Percentiles rank a stretch among this genome's conserved stretches.
Conservation (phyloP, 1,139 yeast species). For the Protomyces gravidus region DNA sequence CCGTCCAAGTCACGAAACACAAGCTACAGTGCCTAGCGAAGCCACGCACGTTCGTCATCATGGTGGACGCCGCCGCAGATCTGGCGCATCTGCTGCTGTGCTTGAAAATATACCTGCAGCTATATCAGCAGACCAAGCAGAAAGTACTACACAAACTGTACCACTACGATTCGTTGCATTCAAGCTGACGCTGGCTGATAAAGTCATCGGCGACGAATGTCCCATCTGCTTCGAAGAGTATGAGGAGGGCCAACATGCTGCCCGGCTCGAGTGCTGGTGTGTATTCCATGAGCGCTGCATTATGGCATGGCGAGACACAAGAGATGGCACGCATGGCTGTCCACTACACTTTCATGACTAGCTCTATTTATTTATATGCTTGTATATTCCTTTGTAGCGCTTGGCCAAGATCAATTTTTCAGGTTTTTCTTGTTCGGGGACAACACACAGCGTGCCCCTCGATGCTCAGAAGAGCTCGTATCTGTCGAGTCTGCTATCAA, state of each 20-base stretch:
- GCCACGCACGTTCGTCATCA: background rate
- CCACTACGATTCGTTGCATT: conserved; percentile 25
- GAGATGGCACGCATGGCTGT: conserved; percentile 19
- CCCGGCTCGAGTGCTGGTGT: conserved; percentile 88
- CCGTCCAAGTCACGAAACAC: background rate
- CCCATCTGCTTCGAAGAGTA: conserved; percentile 90
- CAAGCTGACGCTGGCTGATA: conserved; percentile 17
- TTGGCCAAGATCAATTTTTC: too few relatives aligned
- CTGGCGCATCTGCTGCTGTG: background rate
- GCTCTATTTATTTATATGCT: background rate
- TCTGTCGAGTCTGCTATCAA: background rate
- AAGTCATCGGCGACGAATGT: conserved; percentile 60
- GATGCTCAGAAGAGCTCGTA: background rate
- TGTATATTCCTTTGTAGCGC: background rate
- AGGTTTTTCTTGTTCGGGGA: too few relatives aligned
- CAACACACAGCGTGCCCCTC: too few relatives aligned
- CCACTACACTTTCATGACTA: conserved; percentile 25
- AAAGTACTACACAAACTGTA: background rate
- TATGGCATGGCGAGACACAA: conserved; percentile 13
- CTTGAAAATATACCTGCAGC: background rate
- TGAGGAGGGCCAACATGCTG: conserved; percentile 80
- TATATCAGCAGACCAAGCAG: background rate
- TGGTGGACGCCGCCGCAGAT: background rate
- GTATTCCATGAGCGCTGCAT: conserved; percentile 61
- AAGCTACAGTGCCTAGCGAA: background rate